Evolutionary conservation across 2,329 filamentous ascomycete species (phyloP).

Genomic region (Colletotrichum tabaci): DNA sequence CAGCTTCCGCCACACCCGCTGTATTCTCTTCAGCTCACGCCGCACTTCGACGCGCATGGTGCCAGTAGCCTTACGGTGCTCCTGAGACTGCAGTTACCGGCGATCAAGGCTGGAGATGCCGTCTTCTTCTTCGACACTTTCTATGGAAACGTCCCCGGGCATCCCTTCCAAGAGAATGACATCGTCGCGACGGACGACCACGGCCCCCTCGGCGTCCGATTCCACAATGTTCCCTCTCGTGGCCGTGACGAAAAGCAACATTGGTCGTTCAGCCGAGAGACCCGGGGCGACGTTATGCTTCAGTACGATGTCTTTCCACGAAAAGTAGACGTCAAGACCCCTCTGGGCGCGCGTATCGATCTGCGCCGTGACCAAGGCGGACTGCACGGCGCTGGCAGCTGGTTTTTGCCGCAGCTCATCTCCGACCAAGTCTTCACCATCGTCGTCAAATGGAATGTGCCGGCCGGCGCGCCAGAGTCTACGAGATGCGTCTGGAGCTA

Average conservation of each 20-base stretch:
- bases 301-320: slow-evolving; percentile 41
- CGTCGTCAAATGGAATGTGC: slow-evolving; percentile 40
- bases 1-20: slow-evolving; percentile 24
- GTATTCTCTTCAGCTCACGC: slow-evolving; percentile 19
- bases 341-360: slow-evolving; percentile 40
- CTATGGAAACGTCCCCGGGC: slow-evolving; percentile 9
- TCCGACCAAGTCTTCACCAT: slow-evolving; percentile 30
- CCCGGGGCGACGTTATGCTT: slow-evolving; percentile 37
- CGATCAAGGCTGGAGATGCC: not conserved
- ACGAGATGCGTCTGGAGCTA: slow-evolving; percentile 43
- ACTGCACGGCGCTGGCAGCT: slow-evolving; percentile 32
- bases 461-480: slow-evolving; percentile 26
- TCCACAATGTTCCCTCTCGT: slow-evolving; percentile 33
- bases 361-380: slow-evolving; percentile 35
- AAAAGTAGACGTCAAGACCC: slow-evolving; percentile 29
- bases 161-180: slow-evolving; percentile 9
- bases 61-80: slow-evolving; percentile 21
- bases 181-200: slow-evolving; percentile 17
- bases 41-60: slow-evolving; percentile 17
- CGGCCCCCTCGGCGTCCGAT: slow-evolving; percentile 28
- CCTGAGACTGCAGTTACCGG: not conserved
- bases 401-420: slow-evolving; percentile 40
- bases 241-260: slow-evolving; percentile 38
- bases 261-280: slow-evolving; percentile 37
- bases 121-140: slow-evolving; percentile 17